Base-by-base conservation (phyloP, 106 monocot species). In the Vanilla planifolia region DNA sequence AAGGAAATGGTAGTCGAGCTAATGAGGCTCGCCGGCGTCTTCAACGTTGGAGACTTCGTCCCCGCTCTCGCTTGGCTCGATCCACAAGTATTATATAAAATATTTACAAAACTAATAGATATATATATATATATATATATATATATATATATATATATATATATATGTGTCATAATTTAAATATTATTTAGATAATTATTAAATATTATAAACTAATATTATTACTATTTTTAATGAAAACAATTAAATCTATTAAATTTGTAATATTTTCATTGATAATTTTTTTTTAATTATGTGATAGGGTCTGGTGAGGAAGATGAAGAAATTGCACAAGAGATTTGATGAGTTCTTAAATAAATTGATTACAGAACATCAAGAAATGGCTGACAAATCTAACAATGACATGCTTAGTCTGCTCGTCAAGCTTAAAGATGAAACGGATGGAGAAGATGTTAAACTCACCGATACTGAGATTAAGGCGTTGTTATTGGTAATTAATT, bases 1-100 rank as follows among this genome's bases (percentile, higher is more conserved):
- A 78, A 66, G 53, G 74, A 75, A 30, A 72, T 75, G 60, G 64
- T 79, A 22, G n/a, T 27, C 63, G 79, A 79, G 47, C 28, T 79
- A 25, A 74, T 71, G 69, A 64, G 15, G 47, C 27, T 79, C 0
- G 71, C 71, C 10, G 71, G 75, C 0, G 72, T 52, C 5, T 71
- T 71, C 19, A 50, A 62, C 10, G 13, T 71, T 13, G 46, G 44
- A 2, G 71, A 79, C 32, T 75, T 64, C 52, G 34, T 84, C 5
- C 75, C 75, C 0, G 33, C 22, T 3, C 14, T 79, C 2, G 17
- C 34, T 6, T 55, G 64, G 63, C 41, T 84, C 11, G 83, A 84
- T 22, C 42, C 42, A 8, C 58, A 59, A 40, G 57, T 21, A n/a
- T n/a, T n/a, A n/a, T n/a, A n/a, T n/a, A n/a, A n/a, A n/a, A n/a